A percentile compares a stretch with the other conserved stretches of the same genome.
Conservation (phyloP, 768 basidiomycete species). For the Lepiota venenata region DNA sequence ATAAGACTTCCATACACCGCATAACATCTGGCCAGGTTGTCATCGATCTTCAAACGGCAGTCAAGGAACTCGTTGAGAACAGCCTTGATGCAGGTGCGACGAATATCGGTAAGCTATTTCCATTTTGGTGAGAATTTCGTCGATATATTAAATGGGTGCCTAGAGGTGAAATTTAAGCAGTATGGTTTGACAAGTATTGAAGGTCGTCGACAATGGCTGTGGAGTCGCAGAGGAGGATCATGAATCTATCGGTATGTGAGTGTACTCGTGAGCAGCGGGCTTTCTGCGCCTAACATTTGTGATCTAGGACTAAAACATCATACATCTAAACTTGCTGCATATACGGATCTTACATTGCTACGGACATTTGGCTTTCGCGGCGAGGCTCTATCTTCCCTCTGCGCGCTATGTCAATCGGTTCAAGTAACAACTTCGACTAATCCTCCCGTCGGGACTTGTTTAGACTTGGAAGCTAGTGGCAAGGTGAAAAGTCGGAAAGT, state of each 20-base stretch:
- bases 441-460: slow-evolving; percentile 73
- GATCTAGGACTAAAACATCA: slow-evolving; percentile 80
- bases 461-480: slow-evolving; percentile 73
- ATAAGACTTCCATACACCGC: slow-evolving; percentile 73
- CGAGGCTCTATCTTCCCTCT: slow-evolving; percentile 92
- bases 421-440: slow-evolving; percentile 72
- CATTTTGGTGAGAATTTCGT: neutral
- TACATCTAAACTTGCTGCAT: slow-evolving; percentile 86
- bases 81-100: slow-evolving; percentile 92
- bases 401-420: slow-evolving; percentile 73
- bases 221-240: slow-evolving; percentile 82
- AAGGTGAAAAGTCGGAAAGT: slow-evolving; percentile 52
- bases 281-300: slow-evolving; percentile 1
- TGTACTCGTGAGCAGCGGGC: neutral
- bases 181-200: slow-evolving; percentile 82
- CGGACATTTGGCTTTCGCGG: slow-evolving; percentile 93
- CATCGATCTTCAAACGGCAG: slow-evolving; percentile 86
- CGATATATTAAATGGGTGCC: neutral
- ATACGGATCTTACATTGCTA: slow-evolving; percentile 68
- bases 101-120: slow-evolving; percentile 58
- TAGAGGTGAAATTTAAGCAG: slow-evolving; percentile 90
- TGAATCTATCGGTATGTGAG: slow-evolving; percentile 65
- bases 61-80: slow-evolving; percentile 97
- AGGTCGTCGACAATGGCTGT: slow-evolving; percentile 87
- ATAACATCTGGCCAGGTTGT: slow-evolving; percentile 97